Conservation (phyloP, 108 stramenopile genomes). For the Aurantiochytrium sp. region DNA sequence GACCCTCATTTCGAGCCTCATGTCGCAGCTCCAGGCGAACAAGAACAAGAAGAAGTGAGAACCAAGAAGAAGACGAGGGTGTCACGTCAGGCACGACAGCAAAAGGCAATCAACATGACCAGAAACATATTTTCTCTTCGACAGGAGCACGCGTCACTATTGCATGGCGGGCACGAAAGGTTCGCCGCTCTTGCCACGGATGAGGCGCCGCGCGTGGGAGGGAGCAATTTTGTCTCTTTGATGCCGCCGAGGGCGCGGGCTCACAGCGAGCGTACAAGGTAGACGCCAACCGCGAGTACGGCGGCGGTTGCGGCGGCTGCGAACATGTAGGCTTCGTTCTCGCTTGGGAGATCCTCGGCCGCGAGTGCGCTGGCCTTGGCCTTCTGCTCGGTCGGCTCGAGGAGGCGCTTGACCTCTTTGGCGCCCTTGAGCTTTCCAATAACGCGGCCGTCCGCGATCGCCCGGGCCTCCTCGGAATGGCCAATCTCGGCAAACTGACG, state of each 20-base stretch:
- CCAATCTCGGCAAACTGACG: conserved; percentile 48
- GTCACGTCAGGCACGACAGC: too few relatives aligned
- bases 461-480: not conserved
- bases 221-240: too few relatives aligned
- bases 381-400: not conserved
- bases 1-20: not conserved
- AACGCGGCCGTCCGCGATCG: not conserved
- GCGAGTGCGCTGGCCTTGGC: not conserved
- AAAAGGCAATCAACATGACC: too few relatives aligned
- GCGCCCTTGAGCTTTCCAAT: not conserved
- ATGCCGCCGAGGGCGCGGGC: not conserved
- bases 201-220: too few relatives aligned
- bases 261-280: not conserved
- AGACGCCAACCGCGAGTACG: not conserved
- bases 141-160: too few relatives aligned
- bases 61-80: too few relatives aligned
- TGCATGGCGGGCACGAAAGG: too few relatives aligned
- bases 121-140: too few relatives aligned
- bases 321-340: not conserved
- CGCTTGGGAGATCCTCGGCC: not conserved
- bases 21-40: not conserved
- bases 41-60: not conserved
- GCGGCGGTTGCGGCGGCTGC: not conserved
- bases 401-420: not conserved
- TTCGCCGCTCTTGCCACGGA: too few relatives aligned